Evolutionary conservation across 1,284 basidiomycete species (phyloP), one percentile per base, ranked within the genome.

Genomic region (Fomitopsis palustris): DNA sequence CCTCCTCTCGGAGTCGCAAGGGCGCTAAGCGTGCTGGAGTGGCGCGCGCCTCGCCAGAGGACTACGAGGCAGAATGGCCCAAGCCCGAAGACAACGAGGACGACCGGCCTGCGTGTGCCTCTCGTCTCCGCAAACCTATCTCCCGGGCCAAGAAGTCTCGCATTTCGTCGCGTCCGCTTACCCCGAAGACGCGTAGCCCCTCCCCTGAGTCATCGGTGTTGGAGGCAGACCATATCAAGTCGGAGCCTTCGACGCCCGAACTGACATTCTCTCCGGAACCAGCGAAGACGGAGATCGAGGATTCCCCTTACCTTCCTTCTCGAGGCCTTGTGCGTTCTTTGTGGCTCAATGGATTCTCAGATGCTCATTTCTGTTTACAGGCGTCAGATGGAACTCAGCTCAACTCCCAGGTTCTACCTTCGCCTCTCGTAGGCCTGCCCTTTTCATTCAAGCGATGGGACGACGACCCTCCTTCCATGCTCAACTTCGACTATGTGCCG

Each of bases 11-110:
- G 67, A 71, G 19, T 62, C 66, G 42, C 75, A 77, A n/a, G 45
- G 33, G 27, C n/a, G 29, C 14, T 16, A 55, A 55, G 42, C 74
- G 78, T 63, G 73, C 75, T 56, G 73, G 69, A 53, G 70, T 81
- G 7, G 80, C 82, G 3, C 69, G 74, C 23, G 68, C 82, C 16
- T 58, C 82, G 49, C 70, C 78, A 63, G 69, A 72, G 39, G 81
- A 80, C 12, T 69, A 77, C 58, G 68, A 71, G 25, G 76, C 75
- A 39, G 67, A 70, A 47, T 75, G 74, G 49, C 66, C 81, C 9
- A 68, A 72, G 60, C 66, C 54, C 5, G 61, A 54, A 3, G 58
- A 49, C 16, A 39, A n/a, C 4, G 55, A 52, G 17, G 60, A 60
- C 35, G 55, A 29, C 33, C 53, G 55, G 41, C 23, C 25, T 47